Evolutionary conservation across 108 stramenopile genomes (phyloP), one percentile per base, ranked within the genome.

Genomic region (Discostella stelligeroides): DNA sequence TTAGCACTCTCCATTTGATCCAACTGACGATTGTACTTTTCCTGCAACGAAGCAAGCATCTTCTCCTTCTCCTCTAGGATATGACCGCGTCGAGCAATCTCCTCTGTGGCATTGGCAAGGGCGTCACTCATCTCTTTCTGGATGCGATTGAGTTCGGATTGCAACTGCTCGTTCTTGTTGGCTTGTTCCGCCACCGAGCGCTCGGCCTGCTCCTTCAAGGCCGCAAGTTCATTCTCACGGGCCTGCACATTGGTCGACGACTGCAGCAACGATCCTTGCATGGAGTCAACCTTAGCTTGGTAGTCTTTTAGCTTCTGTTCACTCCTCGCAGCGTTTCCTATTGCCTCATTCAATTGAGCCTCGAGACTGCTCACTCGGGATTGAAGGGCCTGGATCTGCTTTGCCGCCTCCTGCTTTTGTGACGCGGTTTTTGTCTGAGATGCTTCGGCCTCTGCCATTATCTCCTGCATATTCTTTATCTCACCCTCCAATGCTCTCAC

Each of bases 1-100:
- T 60, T 53, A 1, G 59, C 65, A 57, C 41, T 62, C 17, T 66
- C 47, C 63, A 70, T 60, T 18, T 58, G 45, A 58, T 70, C 57
- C 17, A 45, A 34, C 18, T 65, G 38, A 15, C 45, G 24, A 46
- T 70, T 48, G 24, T 63, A 41, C 29, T 70, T 70, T 3, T 49
- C 29, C 47, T 66, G 55, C 70, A 79, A 59, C 48, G 66, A 50
- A 49, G 66, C 70, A 13, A 65, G 62, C 38, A 64, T 24, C 2
- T 17, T 18, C 24, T 79, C 78, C 66, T 79, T 79, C 18, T n/a
- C 66, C 27, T 72, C 57, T 4, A 79, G 60, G 3, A 63, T 53
- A 29, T 53, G 47, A 20, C 48, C 65, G 9, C 70, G 70, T 40
- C 62, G 64, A 20, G 60, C 34, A 46, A 72, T 67, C 24, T 79